phyloP scores from a whole-genome alignment of 139 green algal species.

The Yamagishiella unicocca region DNA sequence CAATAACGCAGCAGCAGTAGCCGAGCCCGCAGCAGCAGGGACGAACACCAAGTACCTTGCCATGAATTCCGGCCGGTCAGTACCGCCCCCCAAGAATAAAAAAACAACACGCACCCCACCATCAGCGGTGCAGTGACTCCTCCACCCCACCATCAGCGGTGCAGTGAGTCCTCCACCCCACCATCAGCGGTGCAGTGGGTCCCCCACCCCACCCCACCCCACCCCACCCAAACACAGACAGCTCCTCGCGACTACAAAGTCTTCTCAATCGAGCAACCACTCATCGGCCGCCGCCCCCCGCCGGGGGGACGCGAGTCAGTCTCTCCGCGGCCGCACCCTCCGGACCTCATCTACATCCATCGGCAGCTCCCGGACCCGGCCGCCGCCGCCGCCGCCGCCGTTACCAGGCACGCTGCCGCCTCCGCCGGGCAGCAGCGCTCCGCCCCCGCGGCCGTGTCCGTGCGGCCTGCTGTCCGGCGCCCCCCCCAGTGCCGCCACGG shows the following conservation, averaged over 20 bases:
- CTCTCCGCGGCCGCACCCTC: constrained; percentile 53
- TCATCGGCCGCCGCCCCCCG: too few species aligned
- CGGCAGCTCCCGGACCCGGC: constrained; percentile 5
- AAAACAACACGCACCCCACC: neutral
- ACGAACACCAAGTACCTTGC: too few species aligned
- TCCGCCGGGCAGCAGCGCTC: neutral
- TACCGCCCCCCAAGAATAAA: neutral
- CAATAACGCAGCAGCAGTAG: too few species aligned
- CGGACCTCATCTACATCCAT: constrained; percentile 37
- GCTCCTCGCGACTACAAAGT: too few species aligned
- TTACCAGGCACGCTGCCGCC: neutral
- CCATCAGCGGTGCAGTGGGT: neutral
- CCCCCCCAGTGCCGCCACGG: constrained; percentile 52
- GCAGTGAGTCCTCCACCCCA: neutral
- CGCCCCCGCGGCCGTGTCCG: neutral
- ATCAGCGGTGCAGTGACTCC: neutral
- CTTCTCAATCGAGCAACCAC: too few species aligned
- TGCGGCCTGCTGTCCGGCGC: neutral
- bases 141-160: neutral
- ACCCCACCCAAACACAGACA: neutral
- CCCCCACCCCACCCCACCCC: neutral
- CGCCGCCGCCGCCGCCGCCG: neutral
- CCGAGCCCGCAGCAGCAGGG: too few species aligned
- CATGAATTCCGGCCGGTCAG: neutral
- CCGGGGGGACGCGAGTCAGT: too few species aligned